phyloP scores from a whole-genome alignment of 495 filamentous ascomycete genomes.

The Corynascus novoguineensis region DNA sequence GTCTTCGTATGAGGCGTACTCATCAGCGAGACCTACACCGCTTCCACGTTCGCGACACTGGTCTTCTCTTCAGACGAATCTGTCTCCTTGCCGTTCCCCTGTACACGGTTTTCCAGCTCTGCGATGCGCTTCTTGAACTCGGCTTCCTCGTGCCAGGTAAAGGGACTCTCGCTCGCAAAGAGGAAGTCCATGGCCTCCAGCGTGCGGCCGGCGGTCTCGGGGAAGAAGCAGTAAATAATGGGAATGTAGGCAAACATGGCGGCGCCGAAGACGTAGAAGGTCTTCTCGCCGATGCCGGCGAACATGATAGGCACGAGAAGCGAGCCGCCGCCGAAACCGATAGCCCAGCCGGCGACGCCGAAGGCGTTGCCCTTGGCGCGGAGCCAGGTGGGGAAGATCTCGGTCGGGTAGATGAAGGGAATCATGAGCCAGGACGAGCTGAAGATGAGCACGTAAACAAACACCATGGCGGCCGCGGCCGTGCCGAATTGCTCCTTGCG shows the following conservation, averaged over 20 bases:
- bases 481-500: background rate
- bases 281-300: background rate
- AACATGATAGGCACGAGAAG: background rate
- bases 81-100: background rate
- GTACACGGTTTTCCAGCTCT: background rate
- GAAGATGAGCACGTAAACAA: background rate
- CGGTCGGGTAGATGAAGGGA: background rate
- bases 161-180: background rate
- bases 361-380: conserved; percentile 1
- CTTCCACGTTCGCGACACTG: background rate
- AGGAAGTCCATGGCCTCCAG: background rate
- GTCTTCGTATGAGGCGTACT: no score
- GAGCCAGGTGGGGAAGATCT: background rate
- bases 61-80: background rate
- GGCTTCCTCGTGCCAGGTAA: background rate
- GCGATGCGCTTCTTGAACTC: background rate
- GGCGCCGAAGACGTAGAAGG: background rate
- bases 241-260: background rate
- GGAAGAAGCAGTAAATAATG: background rate
- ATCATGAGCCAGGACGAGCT: background rate
- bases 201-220: background rate
- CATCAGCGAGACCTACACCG: background rate
- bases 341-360: background rate
- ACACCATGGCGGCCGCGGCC: background rate
- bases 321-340: background rate